Conservation (phyloP, 441 rosid genomes). For the Euphorbia celastroides region DNA sequence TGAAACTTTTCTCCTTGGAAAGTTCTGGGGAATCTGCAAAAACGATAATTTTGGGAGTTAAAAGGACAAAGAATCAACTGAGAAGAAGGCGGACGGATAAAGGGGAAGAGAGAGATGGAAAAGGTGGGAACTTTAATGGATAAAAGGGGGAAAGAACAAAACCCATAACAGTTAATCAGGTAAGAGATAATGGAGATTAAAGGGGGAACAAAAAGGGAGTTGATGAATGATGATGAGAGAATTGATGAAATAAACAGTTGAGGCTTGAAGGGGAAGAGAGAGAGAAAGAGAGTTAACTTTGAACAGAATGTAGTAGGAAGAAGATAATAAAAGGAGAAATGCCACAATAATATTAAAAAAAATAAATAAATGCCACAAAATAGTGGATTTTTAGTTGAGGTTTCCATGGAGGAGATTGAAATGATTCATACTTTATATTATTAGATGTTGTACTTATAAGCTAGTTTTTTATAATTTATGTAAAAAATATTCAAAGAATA, state of each 20-base stretch:
- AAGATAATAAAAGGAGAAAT: constrained; percentile 28
- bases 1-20: constrained; percentile 8
- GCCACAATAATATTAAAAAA: no score
- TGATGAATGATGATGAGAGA: no score
- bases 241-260: no score
- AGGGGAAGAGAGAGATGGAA: not conserved
- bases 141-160: not conserved
- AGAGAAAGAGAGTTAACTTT: constrained; percentile 1
- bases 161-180: constrained; percentile 5
- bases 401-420: constrained; percentile 24
- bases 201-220: no score
- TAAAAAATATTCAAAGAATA: no score
- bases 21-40: constrained; percentile 8
- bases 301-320: constrained; percentile 10
- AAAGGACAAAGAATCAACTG: not conserved
- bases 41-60: constrained; percentile 15
- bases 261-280: not conserved
- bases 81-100: no score
- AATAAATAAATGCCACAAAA: no score
- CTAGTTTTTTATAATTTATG: no score
- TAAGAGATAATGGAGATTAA: not conserved
- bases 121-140: not conserved
- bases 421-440: no score
- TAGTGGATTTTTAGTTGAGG: constrained; percentile 16
- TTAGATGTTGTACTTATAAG: no score